Evolutionary conservation across 305 asterid genomes (phyloP).

Genomic region (Lippia alba): DNA sequence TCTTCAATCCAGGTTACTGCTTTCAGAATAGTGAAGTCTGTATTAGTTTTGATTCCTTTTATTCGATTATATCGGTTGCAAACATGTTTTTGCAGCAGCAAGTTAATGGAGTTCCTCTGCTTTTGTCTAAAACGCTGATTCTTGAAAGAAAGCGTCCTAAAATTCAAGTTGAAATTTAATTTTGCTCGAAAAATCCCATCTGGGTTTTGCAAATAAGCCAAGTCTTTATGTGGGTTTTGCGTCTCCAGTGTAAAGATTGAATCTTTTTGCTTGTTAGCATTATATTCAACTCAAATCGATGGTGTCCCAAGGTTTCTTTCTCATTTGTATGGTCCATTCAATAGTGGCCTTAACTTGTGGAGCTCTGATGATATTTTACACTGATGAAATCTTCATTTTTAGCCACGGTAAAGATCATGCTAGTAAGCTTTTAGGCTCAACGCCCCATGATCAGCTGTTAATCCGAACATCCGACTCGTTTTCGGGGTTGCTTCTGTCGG

Average conservation of each 20-base stretch:
- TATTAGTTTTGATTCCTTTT: background rate
- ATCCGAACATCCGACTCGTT: conserved; percentile 71
- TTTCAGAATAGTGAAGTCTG: background rate
- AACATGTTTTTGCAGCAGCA: background rate
- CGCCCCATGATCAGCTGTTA: conserved; percentile 69
- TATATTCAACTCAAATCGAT: conserved; percentile 29
- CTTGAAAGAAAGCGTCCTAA: background rate
- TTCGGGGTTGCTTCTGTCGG: conserved; percentile 66
- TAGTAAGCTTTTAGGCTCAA: conserved; percentile 64
- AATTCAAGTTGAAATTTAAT: background rate
- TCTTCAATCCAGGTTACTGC: conserved; percentile 1
- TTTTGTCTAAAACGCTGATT: background rate
- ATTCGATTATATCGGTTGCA: background rate
- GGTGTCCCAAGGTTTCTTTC: conserved; percentile 59
- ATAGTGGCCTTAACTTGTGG: conserved; percentile 67
- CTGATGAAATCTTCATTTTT: conserved; percentile 54
- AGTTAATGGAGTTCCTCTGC: background rate
- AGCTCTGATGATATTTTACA: conserved; percentile 61
- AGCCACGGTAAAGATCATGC: conserved; percentile 72
- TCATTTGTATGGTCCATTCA: conserved; percentile 61
- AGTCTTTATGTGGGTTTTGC: background rate
- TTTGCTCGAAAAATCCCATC: background rate
- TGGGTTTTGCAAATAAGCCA: conserved; percentile 1
- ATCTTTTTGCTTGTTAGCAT: conserved; percentile 34
- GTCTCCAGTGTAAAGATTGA: conserved; percentile 29